These are phyloP conservation scores for Musa troglodytarum DNA, from an alignment of 176 grass and related monocot genomes.

Conservation along the genomic window DNA sequence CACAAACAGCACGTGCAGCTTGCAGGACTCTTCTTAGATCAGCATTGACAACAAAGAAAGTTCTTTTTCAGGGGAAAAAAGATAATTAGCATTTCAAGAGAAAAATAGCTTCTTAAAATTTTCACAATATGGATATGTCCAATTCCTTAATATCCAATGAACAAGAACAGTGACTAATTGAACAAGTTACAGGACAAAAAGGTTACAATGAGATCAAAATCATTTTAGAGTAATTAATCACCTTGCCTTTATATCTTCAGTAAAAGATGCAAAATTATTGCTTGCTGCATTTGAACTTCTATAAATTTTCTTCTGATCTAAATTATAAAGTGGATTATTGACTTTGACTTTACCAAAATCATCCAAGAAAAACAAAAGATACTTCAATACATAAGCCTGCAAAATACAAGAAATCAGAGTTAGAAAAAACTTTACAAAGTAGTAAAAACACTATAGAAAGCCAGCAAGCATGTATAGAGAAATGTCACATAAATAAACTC, in stretches of 20 bases:
- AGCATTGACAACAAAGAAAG: neutral
- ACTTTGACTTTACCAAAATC: conserved; percentile 60
- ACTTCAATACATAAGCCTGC: conserved; percentile 97
- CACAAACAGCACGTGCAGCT: neutral
- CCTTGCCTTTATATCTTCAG: conserved; percentile 81
- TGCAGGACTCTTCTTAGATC: neutral
- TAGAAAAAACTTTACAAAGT: conserved; percentile 1
- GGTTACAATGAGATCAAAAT: conserved; percentile 14
- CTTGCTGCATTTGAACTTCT: conserved; percentile 38
- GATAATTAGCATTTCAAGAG: neutral
- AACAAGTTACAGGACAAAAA: conserved; percentile 19
- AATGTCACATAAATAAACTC: neutral
- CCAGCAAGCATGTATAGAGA: neutral
- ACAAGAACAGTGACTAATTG: conserved; percentile 1
- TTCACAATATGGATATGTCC: neutral
- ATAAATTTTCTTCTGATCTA: conserved; percentile 51
- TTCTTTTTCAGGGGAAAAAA: neutral
- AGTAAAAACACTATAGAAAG: neutral
- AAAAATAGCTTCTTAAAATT: neutral
- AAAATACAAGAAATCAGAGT: conserved; percentile 25
- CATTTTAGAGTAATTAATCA: conserved; percentile 35
- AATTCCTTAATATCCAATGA: neutral
- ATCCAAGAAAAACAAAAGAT: conserved; percentile 83
- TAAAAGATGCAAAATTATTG: conserved; percentile 74
- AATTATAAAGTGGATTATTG: conserved; percentile 34